These are phyloP conservation scores for Exophiala phaeomuriformis DNA, from an alignment of 2,329 filamentous ascomycete species.

Conservation along the genomic window DNA sequence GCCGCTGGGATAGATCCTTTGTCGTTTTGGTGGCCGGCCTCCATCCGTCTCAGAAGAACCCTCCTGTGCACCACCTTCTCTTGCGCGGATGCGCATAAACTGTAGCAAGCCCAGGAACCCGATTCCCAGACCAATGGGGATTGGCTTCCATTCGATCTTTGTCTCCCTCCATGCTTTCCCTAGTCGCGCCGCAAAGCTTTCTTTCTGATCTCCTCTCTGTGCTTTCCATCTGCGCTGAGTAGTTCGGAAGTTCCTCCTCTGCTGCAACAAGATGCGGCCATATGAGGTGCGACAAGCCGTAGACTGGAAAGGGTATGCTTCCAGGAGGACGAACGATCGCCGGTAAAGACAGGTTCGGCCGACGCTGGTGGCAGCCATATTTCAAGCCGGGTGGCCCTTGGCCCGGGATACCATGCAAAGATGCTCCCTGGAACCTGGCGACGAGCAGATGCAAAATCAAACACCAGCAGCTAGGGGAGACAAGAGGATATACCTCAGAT, in stretches of 20 bases:
- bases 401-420: background rate
- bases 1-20: conserved; percentile 68
- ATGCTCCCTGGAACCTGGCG: no score
- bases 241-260: conserved; percentile 30
- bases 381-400: background rate
- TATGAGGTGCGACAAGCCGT: background rate
- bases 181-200: conserved; percentile 52
- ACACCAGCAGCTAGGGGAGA: no score
- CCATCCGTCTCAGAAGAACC: conserved; percentile 33
- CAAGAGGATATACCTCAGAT: no score
- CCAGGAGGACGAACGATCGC: conserved; percentile 7
- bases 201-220: conserved; percentile 38
- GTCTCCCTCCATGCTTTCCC: conserved; percentile 55
- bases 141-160: conserved; percentile 79
- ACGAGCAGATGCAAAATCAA: no score
- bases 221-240: conserved; percentile 39
- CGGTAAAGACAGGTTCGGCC: conserved; percentile 24
- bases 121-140: conserved; percentile 78
- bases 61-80: conserved; percentile 43
- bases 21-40: conserved; percentile 45
- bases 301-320: conserved; percentile 1
- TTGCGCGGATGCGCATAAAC: conserved; percentile 63
- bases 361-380: conserved; percentile 11
- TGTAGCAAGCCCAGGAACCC: conserved; percentile 76
- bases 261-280: conserved; percentile 8